Base-by-base conservation (phyloP, 352 stramenopile species). In the Phytophthora cajani region DNA sequence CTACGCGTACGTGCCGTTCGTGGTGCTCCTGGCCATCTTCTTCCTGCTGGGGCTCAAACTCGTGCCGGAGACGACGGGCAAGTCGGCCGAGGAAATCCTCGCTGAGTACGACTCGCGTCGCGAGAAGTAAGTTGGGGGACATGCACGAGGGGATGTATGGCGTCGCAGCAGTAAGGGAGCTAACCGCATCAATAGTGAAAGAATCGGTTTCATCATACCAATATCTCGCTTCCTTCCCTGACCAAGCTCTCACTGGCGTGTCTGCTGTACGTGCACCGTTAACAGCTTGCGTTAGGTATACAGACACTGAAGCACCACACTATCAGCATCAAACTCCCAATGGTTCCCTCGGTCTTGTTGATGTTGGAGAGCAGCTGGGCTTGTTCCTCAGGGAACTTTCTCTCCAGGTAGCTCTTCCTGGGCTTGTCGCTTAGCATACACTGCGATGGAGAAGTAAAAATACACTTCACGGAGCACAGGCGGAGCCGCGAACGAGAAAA, bases 1-100 rank as follows among this genome's bases (percentile, higher is more conserved):
- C 68, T 71, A 78, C 9, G 59, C 58, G 5, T 81, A 84, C 40
- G 12, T 86, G 38, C 67, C 77, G n/a, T 84, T 85, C 71, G 67
- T 89, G 51, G 61, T 65, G 2, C 50, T 72, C 9, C 52, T 81
- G 6, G 54, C 54, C 8, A 17, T 74, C 5, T 73, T 71, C 36
- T 59, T 62, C 27, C 19, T 74, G 55, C 62, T 81, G 33, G 42
- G 49, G 6, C 74, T 71, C 36, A 56, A 69, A 17, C 21, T 70
- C 17, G 63, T 79, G 5, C 71, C 74, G 12, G 71, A 81, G 50
- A 81, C 75, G 23, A 65, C 69, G 32, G 68, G 60, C 58, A 78
- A 75, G 55, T 77, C 74, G 23, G 54, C 70, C 0, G 74, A 78
- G 55, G 74, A 79, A 55, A 75, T 81, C 27, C 65, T 72, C 38